Conservation (phyloP, 2,329 filamentous ascomycete species). For the Diaporthe sp. region DNA sequence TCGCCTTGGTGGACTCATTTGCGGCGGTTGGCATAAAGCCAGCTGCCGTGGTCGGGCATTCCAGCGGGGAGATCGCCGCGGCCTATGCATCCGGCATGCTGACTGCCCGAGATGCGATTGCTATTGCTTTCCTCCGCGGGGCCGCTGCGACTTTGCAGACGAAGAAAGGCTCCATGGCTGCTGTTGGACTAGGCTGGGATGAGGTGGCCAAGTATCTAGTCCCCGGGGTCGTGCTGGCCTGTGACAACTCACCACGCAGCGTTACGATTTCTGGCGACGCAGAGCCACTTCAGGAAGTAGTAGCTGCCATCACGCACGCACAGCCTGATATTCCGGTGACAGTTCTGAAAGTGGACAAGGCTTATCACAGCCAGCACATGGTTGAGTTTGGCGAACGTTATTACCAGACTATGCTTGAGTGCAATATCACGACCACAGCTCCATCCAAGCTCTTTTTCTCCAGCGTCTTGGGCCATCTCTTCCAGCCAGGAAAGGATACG, state of each 20-base stretch:
- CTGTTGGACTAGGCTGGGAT: too few species aligned
- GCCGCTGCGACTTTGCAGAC: too few species aligned
- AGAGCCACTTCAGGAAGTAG: too few species aligned
- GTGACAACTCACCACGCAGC: too few species aligned
- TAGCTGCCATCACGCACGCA: too few species aligned
- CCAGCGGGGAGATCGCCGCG: constrained; percentile 37
- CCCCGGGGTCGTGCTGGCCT: too few species aligned
- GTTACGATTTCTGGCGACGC: too few species aligned
- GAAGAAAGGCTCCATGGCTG: too few species aligned
- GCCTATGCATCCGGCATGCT: constrained; percentile 28
- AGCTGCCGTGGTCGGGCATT: constrained; percentile 47
- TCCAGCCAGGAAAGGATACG: neutral
- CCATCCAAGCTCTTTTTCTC: constrained; percentile 10
- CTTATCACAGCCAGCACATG: neutral
- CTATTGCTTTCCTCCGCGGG: too few species aligned
- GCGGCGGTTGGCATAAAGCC: neutral
- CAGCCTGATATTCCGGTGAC: constrained; percentile 48
- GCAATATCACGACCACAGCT: constrained; percentile 37
- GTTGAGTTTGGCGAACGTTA: neutral
- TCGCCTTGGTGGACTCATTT: neutral
- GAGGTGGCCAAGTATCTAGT: too few species aligned
- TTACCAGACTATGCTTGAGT: neutral
- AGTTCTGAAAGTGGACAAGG: neutral
- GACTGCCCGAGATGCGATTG: too few species aligned
- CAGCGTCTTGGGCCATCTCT: neutral